Evolutionary conservation across 2,329 filamentous ascomycete species (phyloP), one percentile per base, ranked within the genome.

Genomic region (Alternaria angustiovoidea): DNA sequence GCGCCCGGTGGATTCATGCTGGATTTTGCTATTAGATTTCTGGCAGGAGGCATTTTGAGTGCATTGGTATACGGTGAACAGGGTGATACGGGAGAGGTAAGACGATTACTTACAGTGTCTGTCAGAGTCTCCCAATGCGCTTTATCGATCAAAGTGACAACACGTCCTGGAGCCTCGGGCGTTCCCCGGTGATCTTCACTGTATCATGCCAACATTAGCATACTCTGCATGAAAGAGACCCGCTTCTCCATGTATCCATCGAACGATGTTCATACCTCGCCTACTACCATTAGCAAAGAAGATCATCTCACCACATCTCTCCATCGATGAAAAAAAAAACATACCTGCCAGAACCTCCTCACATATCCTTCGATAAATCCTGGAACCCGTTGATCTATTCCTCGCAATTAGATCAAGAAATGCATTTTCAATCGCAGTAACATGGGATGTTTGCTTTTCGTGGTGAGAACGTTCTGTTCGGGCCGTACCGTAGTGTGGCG

Each of bases 161-260:
- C 95, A 58, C 95, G 89, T 1, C 95, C 95, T 0, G 95, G 95
- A 1, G 89, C 87, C 70, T 91, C 87, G 52, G 93, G 93, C 0
- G 95, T 98, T 57, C 95, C 95, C 69, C 95, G 89, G 78, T 99
- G 95, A 81, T 99, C 95, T 80, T 97, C 88, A 78, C 94, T 98
- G 22, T 52, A 47, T 12, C 24, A 43, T 9, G 73, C 46, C 61
- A 18, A 52, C 20, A 22, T 64, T 32, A 53, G 51, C 51, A 22
- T 8, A 12, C 20, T 24, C 38, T 14, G 51, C 51, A 22, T 8
- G 2, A 26, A n/a, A 14, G 11, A 18, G 6, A 34, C 46, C 46
- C 30, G 46, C 46, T 36, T 48, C 46, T 48, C 46, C 46, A 48
- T 22, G 46, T 34, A 20, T n/a, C 6, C 32, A 36, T 49, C 9